Conservation (phyloP, 106 monocot genomes). For the Xerophyta viscosa region DNA sequence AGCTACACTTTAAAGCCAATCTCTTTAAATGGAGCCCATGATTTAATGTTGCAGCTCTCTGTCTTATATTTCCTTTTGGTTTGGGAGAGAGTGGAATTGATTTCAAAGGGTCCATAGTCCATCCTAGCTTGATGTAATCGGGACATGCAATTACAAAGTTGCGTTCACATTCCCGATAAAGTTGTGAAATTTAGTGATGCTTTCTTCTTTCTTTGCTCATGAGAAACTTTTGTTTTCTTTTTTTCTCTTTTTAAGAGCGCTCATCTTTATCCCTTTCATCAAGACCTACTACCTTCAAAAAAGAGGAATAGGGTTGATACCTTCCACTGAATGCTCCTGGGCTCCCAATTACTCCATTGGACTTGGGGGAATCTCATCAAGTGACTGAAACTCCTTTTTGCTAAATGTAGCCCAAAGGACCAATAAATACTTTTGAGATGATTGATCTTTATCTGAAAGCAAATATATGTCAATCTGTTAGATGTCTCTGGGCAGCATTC, state of each 20-base stretch:
- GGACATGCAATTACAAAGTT: slow-evolving; percentile 1
- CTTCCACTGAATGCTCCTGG: slow-evolving; percentile 8
- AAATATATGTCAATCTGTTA: not conserved
- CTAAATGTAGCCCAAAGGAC: slow-evolving; percentile 10
- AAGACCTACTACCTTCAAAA: slow-evolving; percentile 9
- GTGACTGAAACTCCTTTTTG: slow-evolving; percentile 9
- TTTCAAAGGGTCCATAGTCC: slow-evolving; percentile 3
- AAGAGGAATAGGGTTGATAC: not conserved
- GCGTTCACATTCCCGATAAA: slow-evolving; percentile 28
- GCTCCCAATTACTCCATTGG: not conserved
- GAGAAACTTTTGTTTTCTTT: slow-evolving; percentile 13
- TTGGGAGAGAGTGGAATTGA: not conserved
- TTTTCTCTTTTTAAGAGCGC: slow-evolving; percentile 15
- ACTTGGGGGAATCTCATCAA: slow-evolving; percentile 13
- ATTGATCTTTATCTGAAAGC: slow-evolving; percentile 6
- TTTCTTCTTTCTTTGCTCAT: slow-evolving; percentile 24
- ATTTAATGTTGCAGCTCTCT: not conserved
- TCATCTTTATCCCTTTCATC: slow-evolving; percentile 12
- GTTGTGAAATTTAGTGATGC: slow-evolving; percentile 22
- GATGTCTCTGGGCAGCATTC: slow-evolving; percentile 12
- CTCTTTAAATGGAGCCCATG: not conserved
- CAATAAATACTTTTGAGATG: slow-evolving; percentile 17
- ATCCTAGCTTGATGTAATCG: slow-evolving; percentile 7
- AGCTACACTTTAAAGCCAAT: not conserved
- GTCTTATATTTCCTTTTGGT: not conserved